Percentiles rank a stretch among this genome's conserved stretches.
Evolutionary conservation across 768 basidiomycete species (phyloP).

Genomic region (Aureoboletus auriporus): DNA sequence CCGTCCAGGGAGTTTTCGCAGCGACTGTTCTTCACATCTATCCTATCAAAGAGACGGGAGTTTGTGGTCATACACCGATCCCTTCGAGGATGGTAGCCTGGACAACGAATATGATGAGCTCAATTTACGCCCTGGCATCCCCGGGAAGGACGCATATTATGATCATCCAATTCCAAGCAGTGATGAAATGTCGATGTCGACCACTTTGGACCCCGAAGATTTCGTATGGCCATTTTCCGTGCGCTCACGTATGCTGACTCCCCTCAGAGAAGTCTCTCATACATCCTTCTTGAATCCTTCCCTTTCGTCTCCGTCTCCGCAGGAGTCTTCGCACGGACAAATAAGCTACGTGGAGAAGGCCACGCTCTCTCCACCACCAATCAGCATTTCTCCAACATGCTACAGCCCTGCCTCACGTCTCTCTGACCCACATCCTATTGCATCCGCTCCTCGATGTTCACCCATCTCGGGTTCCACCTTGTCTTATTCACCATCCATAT

Average conservation of each 20-base stretch:
- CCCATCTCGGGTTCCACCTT: constrained; percentile 42
- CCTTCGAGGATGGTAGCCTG: constrained; percentile 31
- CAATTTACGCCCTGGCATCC: constrained; percentile 6
- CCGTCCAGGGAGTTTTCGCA: constrained; percentile 13
- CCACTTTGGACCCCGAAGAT: constrained; percentile 9
- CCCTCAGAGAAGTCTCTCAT: constrained; percentile 31
- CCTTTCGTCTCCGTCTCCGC: constrained; percentile 23
- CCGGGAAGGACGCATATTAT: constrained; percentile 20
- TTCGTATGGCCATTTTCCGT: constrained; percentile 13
- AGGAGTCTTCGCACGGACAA: constrained; percentile 21
- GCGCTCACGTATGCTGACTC: constrained; percentile 28
- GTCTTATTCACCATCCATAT: constrained; percentile 44
- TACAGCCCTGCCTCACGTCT: constrained; percentile 22
- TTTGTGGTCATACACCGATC: constrained; percentile 44
- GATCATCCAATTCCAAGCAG: constrained; percentile 10
- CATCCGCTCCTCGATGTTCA: constrained; percentile 32
- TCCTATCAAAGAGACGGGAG: constrained; percentile 12
- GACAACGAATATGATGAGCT: constrained; percentile 17
- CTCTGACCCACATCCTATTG: constrained; percentile 26
- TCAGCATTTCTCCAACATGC: constrained; percentile 13
- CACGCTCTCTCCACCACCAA: constrained; percentile 13
- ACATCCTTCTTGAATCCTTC: constrained; percentile 15
- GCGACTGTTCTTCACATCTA: constrained; percentile 5
- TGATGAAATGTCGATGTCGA: constrained; percentile 8
- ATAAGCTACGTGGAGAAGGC: constrained; percentile 24